A percentile compares a stretch with the other conserved stretches of the same genome.
phyloP scores from a whole-genome alignment of 2,329 filamentous ascomycete genomes.

The Botrytis medusae region DNA sequence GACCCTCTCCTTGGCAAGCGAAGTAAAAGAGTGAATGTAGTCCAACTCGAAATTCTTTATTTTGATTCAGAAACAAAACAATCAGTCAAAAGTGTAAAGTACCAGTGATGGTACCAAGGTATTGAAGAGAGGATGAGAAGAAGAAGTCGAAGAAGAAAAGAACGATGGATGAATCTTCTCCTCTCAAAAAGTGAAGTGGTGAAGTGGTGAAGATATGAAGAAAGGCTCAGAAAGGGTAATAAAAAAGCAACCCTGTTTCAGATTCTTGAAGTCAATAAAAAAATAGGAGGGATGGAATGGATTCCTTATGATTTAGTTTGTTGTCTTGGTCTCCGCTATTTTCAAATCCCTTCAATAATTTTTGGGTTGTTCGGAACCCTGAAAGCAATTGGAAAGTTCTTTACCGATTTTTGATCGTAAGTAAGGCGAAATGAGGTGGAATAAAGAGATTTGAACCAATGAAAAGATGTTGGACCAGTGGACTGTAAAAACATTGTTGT shows the following conservation, averaged over 20 bases:
- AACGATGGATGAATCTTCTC: not conserved
- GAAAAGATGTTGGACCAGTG: not conserved
- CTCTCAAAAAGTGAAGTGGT: not conserved
- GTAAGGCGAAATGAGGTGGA: not conserved
- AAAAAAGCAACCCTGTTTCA: slow-evolving; percentile 9
- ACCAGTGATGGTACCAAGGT: not conserved
- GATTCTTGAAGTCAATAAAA: not conserved
- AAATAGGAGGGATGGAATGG: slow-evolving; percentile 15
- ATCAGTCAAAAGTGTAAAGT: not conserved
- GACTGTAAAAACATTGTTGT: no score
- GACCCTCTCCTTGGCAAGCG: not conserved
- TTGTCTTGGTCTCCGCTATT: slow-evolving; percentile 17
- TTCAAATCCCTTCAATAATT: slow-evolving; percentile 5
- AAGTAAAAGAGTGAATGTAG: slow-evolving; percentile 3
- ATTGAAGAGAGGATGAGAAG: not conserved
- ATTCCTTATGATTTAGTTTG: slow-evolving; percentile 4
- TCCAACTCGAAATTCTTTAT: not conserved
- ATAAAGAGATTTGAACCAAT: not conserved
- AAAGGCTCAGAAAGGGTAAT: not conserved
- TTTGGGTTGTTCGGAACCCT: not conserved
- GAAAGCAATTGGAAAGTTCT: not conserved
- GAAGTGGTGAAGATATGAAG: not conserved
- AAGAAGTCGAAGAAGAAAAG: not conserved
- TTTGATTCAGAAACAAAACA: not conserved
- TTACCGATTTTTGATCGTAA: not conserved